Evolutionary conservation across 331 rosid species (phyloP).

Genomic region (Quercus lobata): DNA sequence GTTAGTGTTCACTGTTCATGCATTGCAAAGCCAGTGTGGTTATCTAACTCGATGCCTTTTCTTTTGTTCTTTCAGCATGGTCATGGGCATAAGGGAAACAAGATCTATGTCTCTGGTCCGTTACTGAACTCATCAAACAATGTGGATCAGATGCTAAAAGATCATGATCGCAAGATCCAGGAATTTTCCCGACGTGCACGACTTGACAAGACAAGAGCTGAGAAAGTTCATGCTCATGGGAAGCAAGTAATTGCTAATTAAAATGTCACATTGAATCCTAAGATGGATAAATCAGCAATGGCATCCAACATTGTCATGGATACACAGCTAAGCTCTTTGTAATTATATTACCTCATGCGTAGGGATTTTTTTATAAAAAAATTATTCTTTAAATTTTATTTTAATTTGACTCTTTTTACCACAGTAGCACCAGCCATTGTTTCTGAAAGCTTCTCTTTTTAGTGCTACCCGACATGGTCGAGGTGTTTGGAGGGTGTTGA

Average conservation of each 20-base stretch:
- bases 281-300: constrained; percentile 10
- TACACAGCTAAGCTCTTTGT: not conserved
- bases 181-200: constrained; percentile 69
- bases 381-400: not conserved
- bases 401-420: not conserved
- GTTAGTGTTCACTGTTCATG: not conserved
- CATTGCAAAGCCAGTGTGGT: not conserved
- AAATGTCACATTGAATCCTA: not conserved
- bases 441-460: not conserved
- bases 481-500: not conserved
- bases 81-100: constrained; percentile 43
- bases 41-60: not conserved
- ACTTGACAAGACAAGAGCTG: constrained; percentile 30
- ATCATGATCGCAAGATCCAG: constrained; percentile 69
- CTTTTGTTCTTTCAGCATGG: constrained; percentile 44
- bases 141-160: constrained; percentile 73
- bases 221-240: constrained; percentile 18
- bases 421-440: not conserved
- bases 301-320: not conserved
- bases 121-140: constrained; percentile 63
- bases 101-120: constrained; percentile 78
- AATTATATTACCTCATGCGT: not conserved
- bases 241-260: constrained; percentile 19
- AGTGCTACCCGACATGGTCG: not conserved
- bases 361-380: too few species aligned